Evolutionary conservation across 1,284 basidiomycete species (phyloP), one percentile per base, ranked within the genome.

Genomic region (Phylloboletellus chloephorus): DNA sequence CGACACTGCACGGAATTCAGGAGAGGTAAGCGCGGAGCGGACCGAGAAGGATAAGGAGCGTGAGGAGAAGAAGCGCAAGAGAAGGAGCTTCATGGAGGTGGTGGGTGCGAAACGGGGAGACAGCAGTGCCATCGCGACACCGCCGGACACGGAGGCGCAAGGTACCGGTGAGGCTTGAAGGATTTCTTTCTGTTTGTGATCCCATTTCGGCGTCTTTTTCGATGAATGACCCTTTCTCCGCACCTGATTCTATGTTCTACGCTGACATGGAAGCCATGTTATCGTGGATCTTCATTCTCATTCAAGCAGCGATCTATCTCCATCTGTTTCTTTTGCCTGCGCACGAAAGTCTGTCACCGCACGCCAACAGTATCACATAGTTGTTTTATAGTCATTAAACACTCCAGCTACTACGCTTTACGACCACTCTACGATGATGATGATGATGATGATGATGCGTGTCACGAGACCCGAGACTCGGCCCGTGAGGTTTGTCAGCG

Each of bases 11-110:
- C 54, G 57, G 23, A 56, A 63, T 46, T 55, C 60, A 24, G 68
- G 65, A 33, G 72, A 73, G 33, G 76, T 78, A 43, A 70, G 68
- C n/a, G 66, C 67, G 1, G 61, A 68, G 13, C 80, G 78, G 48
- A 47, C 72, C 19, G 68, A 67, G 45, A 69, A 67, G 31, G 75
- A 76, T 43, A 73, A 69, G 52, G 60, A 58, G 26, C 71, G 72
- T 35, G 61, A 66, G 43, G 73, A 74, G 58, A 72, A 72, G 64
- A 71, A 71, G 58, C 66, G 70, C 50, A 76, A 72, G 59, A 67
- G 64, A 52, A 65, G 61, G 56, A 67, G 61, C 16, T 57, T 68
- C 36, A 64, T 64, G 47, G 57, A 52, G 38, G 55, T 63, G 12
- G 55, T 57, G 13, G 43, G 57, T 21, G 58, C 44, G 20, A 56